Evolutionary conservation across 805 yeast genomes (phyloP), one percentile per base, ranked within the genome.

Genomic region (Ogataea allantospora): DNA sequence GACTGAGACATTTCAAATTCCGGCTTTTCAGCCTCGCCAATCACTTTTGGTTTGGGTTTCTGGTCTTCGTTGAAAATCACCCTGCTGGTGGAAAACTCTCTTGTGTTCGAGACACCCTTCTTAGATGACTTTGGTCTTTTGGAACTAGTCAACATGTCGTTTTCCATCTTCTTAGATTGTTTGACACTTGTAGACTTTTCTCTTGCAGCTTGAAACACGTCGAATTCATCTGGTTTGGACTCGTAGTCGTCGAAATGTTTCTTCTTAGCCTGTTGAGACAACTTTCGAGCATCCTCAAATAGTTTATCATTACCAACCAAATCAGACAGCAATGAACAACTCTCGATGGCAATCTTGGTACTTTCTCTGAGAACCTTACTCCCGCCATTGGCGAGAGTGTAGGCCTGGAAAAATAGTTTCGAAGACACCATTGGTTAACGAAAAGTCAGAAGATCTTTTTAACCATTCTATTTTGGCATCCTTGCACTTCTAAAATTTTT

Each of bases 1-100:
- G 93, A 77, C 38, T 73, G 72, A 23, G 76, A 62, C 72, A 78
- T 60, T 43, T 75, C 73, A 48, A 70, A 61, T 22, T 62, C 67
- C n/a, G 61, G 61, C 38, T 57, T 58, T 6, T 51, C 58, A n/a
- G 58, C 53, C 36, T 51, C 57, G 1, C 70, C 70, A 23, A 63
- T 42, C 1, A 54, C 43, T 14, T 16, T 30, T 19, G 14, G 18
- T 19, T 35, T 40, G 22, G 9, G 15, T 13, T 41, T 34, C 19
- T 35, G 48, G 43, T 42, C 43, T 15, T 36, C 27, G 11, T 29
- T 14, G 3, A 21, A 26, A 3, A 34, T 6, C 5, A 8, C 13
- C 18, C 44, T 30, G 7, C 30, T 11, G 6, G 54, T 43, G 4
- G 54, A 38, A 20, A 52, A 53, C 24, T 50, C 50, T 31, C 59